These are phyloP conservation scores for Aegilops longissima DNA, from an alignment of 176 grass and related monocot species.

Conservation along the genomic window DNA sequence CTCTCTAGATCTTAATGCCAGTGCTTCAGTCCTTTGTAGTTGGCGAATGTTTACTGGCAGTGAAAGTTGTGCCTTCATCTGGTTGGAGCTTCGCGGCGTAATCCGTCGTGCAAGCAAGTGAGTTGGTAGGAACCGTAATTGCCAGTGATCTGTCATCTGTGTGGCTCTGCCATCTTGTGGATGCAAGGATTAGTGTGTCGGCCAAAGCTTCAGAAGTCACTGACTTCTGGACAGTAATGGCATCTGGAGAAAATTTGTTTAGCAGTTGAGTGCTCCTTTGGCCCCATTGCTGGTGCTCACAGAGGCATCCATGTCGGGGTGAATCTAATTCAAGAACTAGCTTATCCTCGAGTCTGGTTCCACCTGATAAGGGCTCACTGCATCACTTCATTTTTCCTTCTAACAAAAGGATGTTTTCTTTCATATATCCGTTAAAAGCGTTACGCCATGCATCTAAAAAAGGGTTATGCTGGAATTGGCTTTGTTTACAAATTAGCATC, in stretches of 20 bases:
- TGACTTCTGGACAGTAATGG: background rate
- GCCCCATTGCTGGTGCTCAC: background rate
- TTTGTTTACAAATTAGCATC: background rate
- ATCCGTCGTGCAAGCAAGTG: background rate
- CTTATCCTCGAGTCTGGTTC: background rate
- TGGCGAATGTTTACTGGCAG: background rate
- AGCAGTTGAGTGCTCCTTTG: background rate
- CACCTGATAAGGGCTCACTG: background rate
- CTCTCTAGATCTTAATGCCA: constrained; percentile 16
- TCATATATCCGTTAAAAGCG: background rate
- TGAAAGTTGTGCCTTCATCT: background rate
- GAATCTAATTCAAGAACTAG: constrained; percentile 10
- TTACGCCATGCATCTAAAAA: background rate
- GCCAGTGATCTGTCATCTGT: constrained; percentile 3
- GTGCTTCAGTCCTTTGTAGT: background rate
- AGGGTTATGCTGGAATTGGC: background rate
- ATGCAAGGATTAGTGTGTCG: too few species aligned
- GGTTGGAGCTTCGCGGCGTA: background rate
- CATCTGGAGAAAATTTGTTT: background rate
- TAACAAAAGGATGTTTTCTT: background rate
- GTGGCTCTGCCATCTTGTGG: background rate
- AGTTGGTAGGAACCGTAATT: background rate
- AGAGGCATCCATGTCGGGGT: background rate
- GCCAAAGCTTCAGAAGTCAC: background rate
- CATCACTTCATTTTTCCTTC: background rate